Evolutionary conservation across 768 basidiomycete genomes (phyloP), one percentile per base, ranked within the genome.

Genomic region (Lyophyllum decastes): DNA sequence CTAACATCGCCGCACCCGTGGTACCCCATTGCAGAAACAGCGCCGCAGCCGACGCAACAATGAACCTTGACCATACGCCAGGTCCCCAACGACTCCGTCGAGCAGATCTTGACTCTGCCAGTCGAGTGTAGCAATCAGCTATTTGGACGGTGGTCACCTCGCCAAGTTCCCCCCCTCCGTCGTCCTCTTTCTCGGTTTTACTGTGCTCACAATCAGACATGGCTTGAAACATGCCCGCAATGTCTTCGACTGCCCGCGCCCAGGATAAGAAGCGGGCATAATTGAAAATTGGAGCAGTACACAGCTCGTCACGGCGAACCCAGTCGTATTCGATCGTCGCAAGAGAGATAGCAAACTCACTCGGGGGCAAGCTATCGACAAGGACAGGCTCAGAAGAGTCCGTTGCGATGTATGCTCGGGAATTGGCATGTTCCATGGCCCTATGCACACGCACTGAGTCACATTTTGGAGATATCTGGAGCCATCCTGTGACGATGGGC

Each of bases 381-480:
- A n/a, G n/a, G n/a, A n/a, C n/a, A n/a, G n/a, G n/a, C n/a, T n/a
- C n/a, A n/a, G n/a, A n/a, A n/a, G n/a, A n/a, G n/a, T n/a, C n/a
- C n/a, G n/a, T n/a, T n/a, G n/a, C n/a, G n/a, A n/a, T n/a, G n/a
- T n/a, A n/a, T n/a, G n/a, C n/a, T n/a, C n/a, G n/a, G n/a, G n/a
- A n/a, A 59, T 77, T 73, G 12, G 74, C 73, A 19, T 63, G 51
- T 1, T 61, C 49, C 1, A 77, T 44, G 4, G 74, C 74, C n/a
- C 52, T 55, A 40, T 49, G 41, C 12, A 79, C 64, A 10, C 74
- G 70, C 2, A 43, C 33, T 3, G 68, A 66, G 58, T 78, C 73
- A 49, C 74, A 76, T 56, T 78, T 73, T 0, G 78, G 77, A 0
- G 77, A 74, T 7, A 78, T 58, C 49, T 76, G 68, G 8, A 79